These are phyloP conservation scores for Pseudopithomyces chartarum DNA, from an alignment of 2,329 filamentous ascomycete species.

Conservation along the genomic window DNA sequence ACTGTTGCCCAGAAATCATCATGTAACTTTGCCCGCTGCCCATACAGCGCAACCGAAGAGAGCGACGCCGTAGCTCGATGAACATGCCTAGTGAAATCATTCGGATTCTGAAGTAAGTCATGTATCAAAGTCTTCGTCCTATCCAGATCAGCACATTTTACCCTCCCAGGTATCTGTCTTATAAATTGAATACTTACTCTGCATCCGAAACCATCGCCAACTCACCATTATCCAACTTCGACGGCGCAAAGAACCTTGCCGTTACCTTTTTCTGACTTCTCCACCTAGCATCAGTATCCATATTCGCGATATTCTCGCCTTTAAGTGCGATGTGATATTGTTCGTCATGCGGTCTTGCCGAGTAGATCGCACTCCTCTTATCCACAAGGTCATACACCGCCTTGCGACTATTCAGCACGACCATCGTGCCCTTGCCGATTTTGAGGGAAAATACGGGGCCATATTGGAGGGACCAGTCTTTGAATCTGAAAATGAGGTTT, in stretches of 20 bases:
- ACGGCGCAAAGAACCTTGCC: conserved; percentile 24
- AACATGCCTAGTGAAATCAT: conserved; percentile 43
- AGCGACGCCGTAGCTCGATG: conserved; percentile 25
- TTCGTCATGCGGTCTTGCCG: conserved; percentile 15
- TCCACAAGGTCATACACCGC: conserved; percentile 24
- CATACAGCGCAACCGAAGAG: conserved; percentile 23
- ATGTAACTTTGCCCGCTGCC: conserved; percentile 22
- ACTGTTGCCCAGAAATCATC: conserved; percentile 32
- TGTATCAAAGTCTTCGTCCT: no score
- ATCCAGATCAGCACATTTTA: no score
- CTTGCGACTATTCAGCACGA: conserved; percentile 19
- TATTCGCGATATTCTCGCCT: conserved; percentile 25
- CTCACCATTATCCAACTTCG: conserved; percentile 23
- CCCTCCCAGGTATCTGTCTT: no score
- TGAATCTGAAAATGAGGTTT: conserved; percentile 12
- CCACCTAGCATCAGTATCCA: conserved; percentile 23
- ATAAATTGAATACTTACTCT: conserved; percentile 33
- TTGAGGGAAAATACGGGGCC: conserved; percentile 27
- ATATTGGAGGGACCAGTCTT: conserved; percentile 24
- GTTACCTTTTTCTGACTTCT: conserved; percentile 26
- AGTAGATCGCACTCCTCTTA: conserved; percentile 23
- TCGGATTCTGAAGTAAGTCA: conserved; percentile 13
- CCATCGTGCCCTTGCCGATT: conserved; percentile 21
- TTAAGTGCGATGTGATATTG: conserved; percentile 12
- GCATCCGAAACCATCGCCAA: conserved; percentile 27